These are phyloP conservation scores for Podospora fimiseda DNA, from an alignment of 495 filamentous ascomycete species.

Conservation along the genomic window DNA sequence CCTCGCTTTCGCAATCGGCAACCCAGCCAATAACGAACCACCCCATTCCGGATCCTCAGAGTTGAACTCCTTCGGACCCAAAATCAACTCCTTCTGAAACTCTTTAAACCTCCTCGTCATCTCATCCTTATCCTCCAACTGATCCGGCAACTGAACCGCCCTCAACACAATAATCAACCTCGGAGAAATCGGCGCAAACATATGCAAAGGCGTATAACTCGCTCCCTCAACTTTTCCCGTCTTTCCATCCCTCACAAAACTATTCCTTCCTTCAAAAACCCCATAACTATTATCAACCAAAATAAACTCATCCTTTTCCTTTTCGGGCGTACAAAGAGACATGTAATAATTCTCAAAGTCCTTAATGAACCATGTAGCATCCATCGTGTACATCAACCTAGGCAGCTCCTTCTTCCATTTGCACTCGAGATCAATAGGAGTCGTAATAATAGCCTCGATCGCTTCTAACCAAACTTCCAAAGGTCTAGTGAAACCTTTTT, in stretches of 20 bases:
- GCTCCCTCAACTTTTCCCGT: slow-evolving; percentile 18
- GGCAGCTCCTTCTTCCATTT: slow-evolving; percentile 29
- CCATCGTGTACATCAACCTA: slow-evolving; percentile 32
- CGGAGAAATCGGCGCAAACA: slow-evolving; percentile 45
- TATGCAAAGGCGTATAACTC: slow-evolving; percentile 25
- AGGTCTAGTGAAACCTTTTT: slow-evolving; percentile 38
- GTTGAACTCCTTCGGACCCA: slow-evolving; percentile 1
- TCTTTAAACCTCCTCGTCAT: slow-evolving; percentile 8
- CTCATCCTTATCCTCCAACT: slow-evolving; percentile 18
- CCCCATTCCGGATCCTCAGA: slow-evolving; percentile 3
- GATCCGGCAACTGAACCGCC: slow-evolving; percentile 20
- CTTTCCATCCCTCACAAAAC: slow-evolving; percentile 6
- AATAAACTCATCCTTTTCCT: slow-evolving; percentile 41
- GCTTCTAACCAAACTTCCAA: slow-evolving; percentile 48
- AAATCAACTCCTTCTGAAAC: background rate
- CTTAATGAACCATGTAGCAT: slow-evolving; percentile 39
- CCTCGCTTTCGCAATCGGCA: slow-evolving; percentile 34
- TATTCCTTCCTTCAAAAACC: slow-evolving; percentile 43
- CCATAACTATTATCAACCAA: slow-evolving; percentile 43
- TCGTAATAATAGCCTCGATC: slow-evolving; percentile 40
- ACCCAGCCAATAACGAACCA: slow-evolving; percentile 26
- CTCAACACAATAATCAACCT: slow-evolving; percentile 45
- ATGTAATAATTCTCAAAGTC: slow-evolving; percentile 37
- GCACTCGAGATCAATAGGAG: slow-evolving; percentile 37
- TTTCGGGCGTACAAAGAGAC: slow-evolving; percentile 38